Evolutionary conservation across 78 protist species (phyloP).

Genomic region (Monosiga brevicollis): DNA sequence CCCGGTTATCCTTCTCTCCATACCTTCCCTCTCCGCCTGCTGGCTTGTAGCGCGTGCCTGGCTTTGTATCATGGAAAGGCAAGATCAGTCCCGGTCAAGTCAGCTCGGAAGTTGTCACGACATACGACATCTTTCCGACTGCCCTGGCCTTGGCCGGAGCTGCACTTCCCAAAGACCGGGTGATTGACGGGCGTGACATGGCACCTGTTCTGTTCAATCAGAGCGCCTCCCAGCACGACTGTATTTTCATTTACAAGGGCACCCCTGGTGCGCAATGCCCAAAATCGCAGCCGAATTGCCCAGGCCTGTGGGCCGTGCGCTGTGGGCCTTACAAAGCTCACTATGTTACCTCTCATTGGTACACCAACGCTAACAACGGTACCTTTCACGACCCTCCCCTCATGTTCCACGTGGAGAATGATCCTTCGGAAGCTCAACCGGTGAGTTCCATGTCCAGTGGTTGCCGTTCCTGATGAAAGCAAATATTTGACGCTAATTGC

Average conservation of each 20-base stretch:
- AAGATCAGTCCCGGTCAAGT: too few relatives aligned
- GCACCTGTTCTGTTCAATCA: not conserved
- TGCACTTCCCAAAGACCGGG: not conserved
- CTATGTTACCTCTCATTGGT: not conserved
- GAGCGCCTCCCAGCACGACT: not conserved
- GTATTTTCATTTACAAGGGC: not conserved
- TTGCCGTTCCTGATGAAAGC: not conserved
- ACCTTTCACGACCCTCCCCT: slow-evolving; percentile 11
- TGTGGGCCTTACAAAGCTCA: slow-evolving; percentile 16
- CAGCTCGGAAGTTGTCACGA: not conserved
- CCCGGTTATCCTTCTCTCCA: too few relatives aligned
- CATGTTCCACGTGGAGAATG: slow-evolving; percentile 2
- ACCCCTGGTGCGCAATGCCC: not conserved
- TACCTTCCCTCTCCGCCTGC: too few relatives aligned
- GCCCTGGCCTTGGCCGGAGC: not conserved
- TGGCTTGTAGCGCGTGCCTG: too few relatives aligned
- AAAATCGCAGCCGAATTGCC: not conserved
- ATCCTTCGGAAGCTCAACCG: not conserved
- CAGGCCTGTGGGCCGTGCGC: slow-evolving; percentile 19
- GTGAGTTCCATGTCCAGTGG: not conserved
- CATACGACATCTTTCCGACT: slow-evolving; percentile 19
- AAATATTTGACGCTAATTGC: not conserved
- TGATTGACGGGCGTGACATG: not conserved
- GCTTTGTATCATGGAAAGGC: too few relatives aligned
- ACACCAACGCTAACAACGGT: not conserved